A percentile compares a stretch with the other conserved stretches of the same genome.
phyloP scores from a whole-genome alignment of 768 basidiomycete genomes.

The Lanmaoa rubissima region DNA sequence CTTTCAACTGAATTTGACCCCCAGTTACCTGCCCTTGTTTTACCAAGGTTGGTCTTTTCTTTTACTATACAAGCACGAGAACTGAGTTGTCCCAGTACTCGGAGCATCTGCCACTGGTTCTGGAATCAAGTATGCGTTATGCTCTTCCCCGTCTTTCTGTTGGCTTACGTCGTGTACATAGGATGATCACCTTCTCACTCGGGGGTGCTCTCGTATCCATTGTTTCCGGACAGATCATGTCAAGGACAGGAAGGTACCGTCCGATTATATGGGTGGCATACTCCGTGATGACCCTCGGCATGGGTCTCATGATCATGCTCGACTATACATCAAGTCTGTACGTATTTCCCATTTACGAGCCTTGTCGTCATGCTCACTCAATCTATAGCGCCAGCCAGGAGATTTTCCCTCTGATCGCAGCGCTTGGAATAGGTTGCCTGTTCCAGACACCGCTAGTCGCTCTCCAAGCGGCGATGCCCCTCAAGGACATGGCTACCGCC shows the following conservation, averaged over 20 bases:
- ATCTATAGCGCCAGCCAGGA: conserved; percentile 55
- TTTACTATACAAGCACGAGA: neutral
- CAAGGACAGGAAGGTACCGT: conserved; percentile 58
- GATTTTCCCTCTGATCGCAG: conserved; percentile 64
- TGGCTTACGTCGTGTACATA: conserved; percentile 23
- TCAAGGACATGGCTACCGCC: conserved; percentile 83
- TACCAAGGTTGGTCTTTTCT: conserved; percentile 47
- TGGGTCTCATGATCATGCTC: conserved; percentile 74
- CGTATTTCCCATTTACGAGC: neutral
- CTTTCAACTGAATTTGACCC: neutral
- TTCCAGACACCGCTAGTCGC: conserved; percentile 70
- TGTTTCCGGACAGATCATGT: conserved; percentile 54
- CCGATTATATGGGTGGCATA: conserved; percentile 61
- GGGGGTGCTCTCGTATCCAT: conserved; percentile 54
- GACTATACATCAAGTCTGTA: conserved; percentile 47
- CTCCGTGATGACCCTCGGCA: conserved; percentile 56
- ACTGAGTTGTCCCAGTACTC: conserved; percentile 40
- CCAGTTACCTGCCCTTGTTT: conserved; percentile 67
- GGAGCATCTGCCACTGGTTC: conserved; percentile 72
- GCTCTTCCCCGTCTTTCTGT: neutral
- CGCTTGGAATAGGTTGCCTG: conserved; percentile 61
- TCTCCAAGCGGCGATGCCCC: conserved; percentile 84
- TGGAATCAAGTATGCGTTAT: conserved; percentile 54
- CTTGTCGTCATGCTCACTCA: conserved; percentile 2
- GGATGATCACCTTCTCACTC: conserved; percentile 75